These are phyloP conservation scores for Obba rivulosa DNA, from an alignment of 768 basidiomycete species.

Conservation along the genomic window DNA sequence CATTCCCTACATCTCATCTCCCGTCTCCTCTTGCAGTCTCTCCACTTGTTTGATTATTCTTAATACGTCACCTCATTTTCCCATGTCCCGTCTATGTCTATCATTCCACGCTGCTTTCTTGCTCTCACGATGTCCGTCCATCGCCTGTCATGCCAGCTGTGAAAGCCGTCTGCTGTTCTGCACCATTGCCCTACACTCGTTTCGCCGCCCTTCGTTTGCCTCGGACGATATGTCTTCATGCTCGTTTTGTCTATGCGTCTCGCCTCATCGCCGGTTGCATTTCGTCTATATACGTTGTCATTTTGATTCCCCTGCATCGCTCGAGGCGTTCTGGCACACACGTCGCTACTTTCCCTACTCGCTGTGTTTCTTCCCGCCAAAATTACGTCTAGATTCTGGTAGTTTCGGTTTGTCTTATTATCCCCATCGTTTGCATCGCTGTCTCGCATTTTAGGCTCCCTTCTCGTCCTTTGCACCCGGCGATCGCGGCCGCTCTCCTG, in stretches of 20 bases:
- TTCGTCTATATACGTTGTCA: background rate
- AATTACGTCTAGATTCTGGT: background rate
- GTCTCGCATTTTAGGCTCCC: background rate
- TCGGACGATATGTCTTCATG: constrained; percentile 5
- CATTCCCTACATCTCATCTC: constrained; percentile 6
- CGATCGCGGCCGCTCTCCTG: constrained; percentile 7
- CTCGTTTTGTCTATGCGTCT: constrained; percentile 9
- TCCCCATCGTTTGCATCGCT: background rate
- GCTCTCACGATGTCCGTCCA: background rate
- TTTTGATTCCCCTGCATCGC: background rate
- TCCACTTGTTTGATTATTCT: constrained; percentile 22
- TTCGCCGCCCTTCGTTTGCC: constrained; percentile 1
- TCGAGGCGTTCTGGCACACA: background rate
- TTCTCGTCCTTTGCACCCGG: background rate
- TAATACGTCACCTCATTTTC: constrained; percentile 7
- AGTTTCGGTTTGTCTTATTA: constrained; percentile 3
- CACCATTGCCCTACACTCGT: background rate
- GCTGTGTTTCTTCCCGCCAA: background rate
- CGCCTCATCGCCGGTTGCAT: constrained; percentile 1
- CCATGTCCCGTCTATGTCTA: constrained; percentile 9
- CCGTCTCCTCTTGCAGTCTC: constrained; percentile 11
- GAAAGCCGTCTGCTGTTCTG: constrained; percentile 2
- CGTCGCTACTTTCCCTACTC: background rate
- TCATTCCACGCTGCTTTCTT: constrained; percentile 4
- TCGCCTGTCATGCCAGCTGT: constrained; percentile 6